Evolutionary conservation across 768 basidiomycete species (phyloP), one percentile per base, ranked within the genome.

Genomic region (Xerocomellus amylosporus): DNA sequence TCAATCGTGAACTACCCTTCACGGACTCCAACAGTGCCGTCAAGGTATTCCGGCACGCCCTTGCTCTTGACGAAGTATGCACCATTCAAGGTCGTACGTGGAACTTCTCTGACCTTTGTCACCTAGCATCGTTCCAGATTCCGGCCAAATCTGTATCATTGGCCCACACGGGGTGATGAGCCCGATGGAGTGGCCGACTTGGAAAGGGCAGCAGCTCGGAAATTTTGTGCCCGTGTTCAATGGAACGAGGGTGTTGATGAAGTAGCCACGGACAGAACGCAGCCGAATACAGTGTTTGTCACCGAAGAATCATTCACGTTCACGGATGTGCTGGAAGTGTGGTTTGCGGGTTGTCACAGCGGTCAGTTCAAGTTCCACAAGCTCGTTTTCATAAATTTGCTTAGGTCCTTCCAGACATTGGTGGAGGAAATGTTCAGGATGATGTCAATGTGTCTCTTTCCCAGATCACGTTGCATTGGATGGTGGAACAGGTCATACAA

Each of bases 331-430:
- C 65, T 84, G 13, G 90, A 93, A 65, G 88, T 91, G 3, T 93
- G 88, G 88, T 93, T 93, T 61, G 61, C 82, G 7, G 90, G 90
- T 2, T 82, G 83, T 56, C 90, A 91, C 61, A 65, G 71, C 40
- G 88, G 88, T 89, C 54, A 51, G 83, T 69, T 38, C 34, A 13
- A 4, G 28, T 43, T 31, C 37, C 3, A 34, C 31, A 1, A 20
- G 8, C 28, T 42, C 12, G 17, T n/a, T 49, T 39, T 43, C 8
- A 19, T 13, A 22, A 36, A 45, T 51, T 51, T 43, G 19, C 55
- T 56, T 2, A 51, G 2, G 8, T 31, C 37, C 37, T 45, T 48
- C 24, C 46, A 88, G 88, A 90, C 64, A 74, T 91, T 19, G 90
- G 90, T 20, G 90, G 90, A 14, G 85, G 86, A 17, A 68, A 74